A percentile compares a stretch with the other conserved stretches of the same genome.
Evolutionary conservation across 805 yeast species (phyloP).

Genomic region (Spathaspora arborariae): DNA sequence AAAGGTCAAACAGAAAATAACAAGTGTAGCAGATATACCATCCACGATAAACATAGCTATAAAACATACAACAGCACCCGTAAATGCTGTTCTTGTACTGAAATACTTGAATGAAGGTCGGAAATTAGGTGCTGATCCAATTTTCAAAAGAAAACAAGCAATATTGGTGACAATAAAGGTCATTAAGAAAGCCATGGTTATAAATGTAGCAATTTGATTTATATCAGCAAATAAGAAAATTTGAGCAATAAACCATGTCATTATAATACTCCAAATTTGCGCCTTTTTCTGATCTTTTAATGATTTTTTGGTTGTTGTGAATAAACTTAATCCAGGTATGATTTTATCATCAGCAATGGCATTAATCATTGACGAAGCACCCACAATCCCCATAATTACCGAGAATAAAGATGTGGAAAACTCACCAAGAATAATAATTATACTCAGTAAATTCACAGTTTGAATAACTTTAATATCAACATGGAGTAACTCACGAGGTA

Average conservation of each 20-base stretch:
- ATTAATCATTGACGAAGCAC: slow-evolving; percentile 86
- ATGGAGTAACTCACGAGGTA: slow-evolving; percentile 75
- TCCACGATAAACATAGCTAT: slow-evolving; percentile 94
- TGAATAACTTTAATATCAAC: slow-evolving; percentile 83
- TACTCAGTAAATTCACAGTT: slow-evolving; percentile 65
- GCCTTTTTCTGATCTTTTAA: slow-evolving; percentile 43
- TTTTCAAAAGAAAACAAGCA: slow-evolving; percentile 83
- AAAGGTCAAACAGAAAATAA: slow-evolving; percentile 60
- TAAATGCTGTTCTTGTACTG: slow-evolving; percentile 72
- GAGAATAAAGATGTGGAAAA: slow-evolving; percentile 87
- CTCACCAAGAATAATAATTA: slow-evolving; percentile 81
- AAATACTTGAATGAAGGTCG: slow-evolving; percentile 92
- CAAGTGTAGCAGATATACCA: slow-evolving; percentile 79
- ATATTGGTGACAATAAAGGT: slow-evolving; percentile 91
- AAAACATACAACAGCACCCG: slow-evolving; percentile 68
- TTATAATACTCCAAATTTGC: slow-evolving; percentile 61
- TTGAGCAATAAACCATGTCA: slow-evolving; percentile 84
- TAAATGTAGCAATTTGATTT: slow-evolving; percentile 89
- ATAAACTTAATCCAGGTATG: slow-evolving; percentile 69
- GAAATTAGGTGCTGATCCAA: slow-evolving; percentile 97
- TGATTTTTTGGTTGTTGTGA: slow-evolving; percentile 42
- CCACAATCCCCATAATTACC: slow-evolving; percentile 91
- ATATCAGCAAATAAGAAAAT: slow-evolving; percentile 83
- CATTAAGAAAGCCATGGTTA: slow-evolving; percentile 96
- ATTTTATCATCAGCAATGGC: slow-evolving; percentile 89